Percentiles rank a stretch among this genome's conserved stretches.
Conservation (phyloP, 2,329 filamentous ascomycete genomes). For the Curvularia sp. region DNA sequence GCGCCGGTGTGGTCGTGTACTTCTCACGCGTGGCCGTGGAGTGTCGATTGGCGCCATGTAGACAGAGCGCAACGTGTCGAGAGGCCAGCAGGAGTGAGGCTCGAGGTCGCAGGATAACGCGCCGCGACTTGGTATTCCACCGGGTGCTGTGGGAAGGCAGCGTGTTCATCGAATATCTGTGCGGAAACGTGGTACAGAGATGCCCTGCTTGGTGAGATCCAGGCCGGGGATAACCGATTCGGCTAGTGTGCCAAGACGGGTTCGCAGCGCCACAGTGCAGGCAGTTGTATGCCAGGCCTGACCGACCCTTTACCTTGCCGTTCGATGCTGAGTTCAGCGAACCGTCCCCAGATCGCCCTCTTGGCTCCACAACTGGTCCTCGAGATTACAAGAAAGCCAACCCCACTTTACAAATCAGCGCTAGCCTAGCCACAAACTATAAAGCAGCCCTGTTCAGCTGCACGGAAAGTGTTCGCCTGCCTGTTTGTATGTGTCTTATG, state of each 20-base stretch:
- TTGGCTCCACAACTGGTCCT: neutral
- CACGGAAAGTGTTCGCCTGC: neutral
- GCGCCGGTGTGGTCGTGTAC: conserved; percentile 44
- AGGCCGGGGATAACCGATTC: conserved; percentile 5
- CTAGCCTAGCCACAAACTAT: neutral
- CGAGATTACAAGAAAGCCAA: neutral
- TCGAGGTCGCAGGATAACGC: conserved; percentile 35
- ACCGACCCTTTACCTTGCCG: neutral
- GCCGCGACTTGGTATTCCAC: conserved; percentile 25
- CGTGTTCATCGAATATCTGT: conserved; percentile 31
- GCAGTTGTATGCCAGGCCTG: neutral
- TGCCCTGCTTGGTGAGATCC: conserved; percentile 28
- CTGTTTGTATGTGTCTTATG: neutral
- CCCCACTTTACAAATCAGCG: neutral
- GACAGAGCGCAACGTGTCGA: conserved; percentile 35
- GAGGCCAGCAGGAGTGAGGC: conserved; percentile 35
- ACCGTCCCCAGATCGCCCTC: neutral
- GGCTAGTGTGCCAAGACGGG: conserved; percentile 21
- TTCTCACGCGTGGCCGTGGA: conserved; percentile 47
- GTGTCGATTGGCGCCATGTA: conserved; percentile 48
- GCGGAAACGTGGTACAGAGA: conserved; percentile 22
- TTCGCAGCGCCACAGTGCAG: conserved; percentile 8
- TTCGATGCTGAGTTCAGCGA: neutral
- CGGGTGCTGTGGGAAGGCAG: conserved; percentile 26
- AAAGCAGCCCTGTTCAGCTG: neutral